Evolutionary conservation across 1,284 basidiomycete species (phyloP).

Genomic region (Hemileia vastatrix): DNA sequence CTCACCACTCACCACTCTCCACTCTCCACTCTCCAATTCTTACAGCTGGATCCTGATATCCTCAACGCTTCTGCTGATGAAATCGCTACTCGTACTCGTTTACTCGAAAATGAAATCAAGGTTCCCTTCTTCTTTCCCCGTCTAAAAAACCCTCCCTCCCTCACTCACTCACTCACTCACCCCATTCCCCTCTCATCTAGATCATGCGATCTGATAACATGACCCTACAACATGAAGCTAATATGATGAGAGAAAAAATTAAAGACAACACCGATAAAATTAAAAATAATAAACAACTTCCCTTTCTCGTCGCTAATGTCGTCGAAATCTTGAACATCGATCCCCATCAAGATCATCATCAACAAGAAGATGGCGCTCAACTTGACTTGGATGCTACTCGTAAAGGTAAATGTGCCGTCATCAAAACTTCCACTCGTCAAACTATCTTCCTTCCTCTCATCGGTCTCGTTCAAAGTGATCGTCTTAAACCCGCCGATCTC

Average conservation of each 20-base stretch:
- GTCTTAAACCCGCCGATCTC: conserved; percentile 80
- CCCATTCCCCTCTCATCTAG: conserved; percentile 47
- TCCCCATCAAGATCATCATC: conserved; percentile 71
- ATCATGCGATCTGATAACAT: conserved; percentile 91
- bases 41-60: conserved; percentile 52
- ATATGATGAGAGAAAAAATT: conserved; percentile 95
- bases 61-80: conserved; percentile 64
- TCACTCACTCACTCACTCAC: neutral
- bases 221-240: conserved; percentile 85
- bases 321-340: conserved; percentile 96
- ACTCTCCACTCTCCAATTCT: too few species aligned
- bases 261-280: conserved; percentile 97
- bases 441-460: conserved; percentile 98
- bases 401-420: conserved; percentile 94
- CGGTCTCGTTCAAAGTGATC: conserved; percentile 83
- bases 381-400: conserved; percentile 87
- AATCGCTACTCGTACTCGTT: conserved; percentile 69
- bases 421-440: conserved; percentile 91
- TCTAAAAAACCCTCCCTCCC: neutral
- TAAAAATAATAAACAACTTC: conserved; percentile 98
- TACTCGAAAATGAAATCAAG: conserved; percentile 92
- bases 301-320: conserved; percentile 95
- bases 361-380: conserved; percentile 70
- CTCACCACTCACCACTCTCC: too few species aligned
- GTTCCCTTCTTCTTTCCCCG: conserved; percentile 46